Evolutionary conservation across 1,284 basidiomycete genomes (phyloP).

Genomic region (Ganoderma boninense): DNA sequence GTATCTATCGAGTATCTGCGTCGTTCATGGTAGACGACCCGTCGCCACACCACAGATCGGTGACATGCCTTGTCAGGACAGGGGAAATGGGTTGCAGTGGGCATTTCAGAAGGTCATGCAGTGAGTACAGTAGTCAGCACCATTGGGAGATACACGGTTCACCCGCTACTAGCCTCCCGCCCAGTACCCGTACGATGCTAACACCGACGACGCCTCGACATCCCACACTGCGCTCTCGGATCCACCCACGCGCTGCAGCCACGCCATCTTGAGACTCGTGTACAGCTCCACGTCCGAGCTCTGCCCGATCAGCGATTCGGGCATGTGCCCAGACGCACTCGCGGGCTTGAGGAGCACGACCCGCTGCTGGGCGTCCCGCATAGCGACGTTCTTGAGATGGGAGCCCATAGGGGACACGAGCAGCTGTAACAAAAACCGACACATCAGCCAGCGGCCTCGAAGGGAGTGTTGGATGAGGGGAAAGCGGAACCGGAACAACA

Average conservation of each 20-base stretch:
- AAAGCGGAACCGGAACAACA: not conserved
- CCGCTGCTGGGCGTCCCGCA: not conserved
- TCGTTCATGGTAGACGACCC: too few species aligned
- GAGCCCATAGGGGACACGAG: not conserved
- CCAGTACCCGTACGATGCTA: not conserved
- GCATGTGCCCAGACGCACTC: not conserved
- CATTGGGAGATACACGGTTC: too few species aligned
- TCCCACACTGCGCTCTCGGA: not conserved
- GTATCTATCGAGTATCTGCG: too few species aligned
- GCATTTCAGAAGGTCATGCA: too few species aligned
- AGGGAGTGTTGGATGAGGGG: not conserved
- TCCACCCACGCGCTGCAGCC: not conserved
- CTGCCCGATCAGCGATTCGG: not conserved
- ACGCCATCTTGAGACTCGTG: not conserved
- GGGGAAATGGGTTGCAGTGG: too few species aligned
- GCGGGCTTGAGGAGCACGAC: not conserved
- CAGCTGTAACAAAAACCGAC: not conserved
- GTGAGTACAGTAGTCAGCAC: too few species aligned
- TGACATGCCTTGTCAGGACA: too few species aligned
- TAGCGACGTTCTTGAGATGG: not conserved
- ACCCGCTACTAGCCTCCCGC: not conserved
- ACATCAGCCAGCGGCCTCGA: not conserved
- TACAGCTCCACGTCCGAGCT: not conserved
- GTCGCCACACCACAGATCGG: too few species aligned
- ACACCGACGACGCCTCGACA: not conserved